phyloP scores from a whole-genome alignment of 1,284 basidiomycete species.

The Boletus mariae region DNA sequence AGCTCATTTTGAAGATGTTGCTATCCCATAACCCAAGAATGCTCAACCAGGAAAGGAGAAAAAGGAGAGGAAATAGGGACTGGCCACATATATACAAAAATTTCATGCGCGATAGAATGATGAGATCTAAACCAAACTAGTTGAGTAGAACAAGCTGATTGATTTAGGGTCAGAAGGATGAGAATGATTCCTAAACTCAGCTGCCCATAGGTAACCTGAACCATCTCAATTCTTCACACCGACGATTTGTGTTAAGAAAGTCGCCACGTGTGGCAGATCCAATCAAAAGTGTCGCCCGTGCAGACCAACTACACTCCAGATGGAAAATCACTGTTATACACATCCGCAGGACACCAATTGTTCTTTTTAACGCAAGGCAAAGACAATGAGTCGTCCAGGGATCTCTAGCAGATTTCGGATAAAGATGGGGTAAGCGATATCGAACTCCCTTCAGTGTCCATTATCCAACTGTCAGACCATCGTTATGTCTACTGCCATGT shows the following conservation, averaged over 20 bases:
- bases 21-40: too few species aligned
- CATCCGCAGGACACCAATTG: constrained; percentile 53
- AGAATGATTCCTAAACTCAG: too few species aligned
- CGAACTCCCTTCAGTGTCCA: neutral
- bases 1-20: too few species aligned
- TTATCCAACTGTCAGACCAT: constrained; percentile 27
- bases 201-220: constrained; percentile 34
- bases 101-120: too few species aligned
- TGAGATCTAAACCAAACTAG: too few species aligned
- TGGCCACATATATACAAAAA: too few species aligned
- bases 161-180: too few species aligned
- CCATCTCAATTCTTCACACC: constrained; percentile 7
- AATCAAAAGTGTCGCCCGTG: constrained; percentile 53
- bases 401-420: constrained; percentile 54
- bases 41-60: too few species aligned
- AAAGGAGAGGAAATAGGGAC: too few species aligned
- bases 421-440: constrained; percentile 40
- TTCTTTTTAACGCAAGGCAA: constrained; percentile 55
- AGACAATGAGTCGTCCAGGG: constrained; percentile 53
- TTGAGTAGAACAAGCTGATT: too few species aligned
- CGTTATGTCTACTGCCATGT: constrained; percentile 59
- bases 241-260: constrained; percentile 48
- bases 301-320: constrained; percentile 70
- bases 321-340: constrained; percentile 60
- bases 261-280: constrained; percentile 55